phyloP scores from a whole-genome alignment of 306 rosid species.

The Cicer arietinum region DNA sequence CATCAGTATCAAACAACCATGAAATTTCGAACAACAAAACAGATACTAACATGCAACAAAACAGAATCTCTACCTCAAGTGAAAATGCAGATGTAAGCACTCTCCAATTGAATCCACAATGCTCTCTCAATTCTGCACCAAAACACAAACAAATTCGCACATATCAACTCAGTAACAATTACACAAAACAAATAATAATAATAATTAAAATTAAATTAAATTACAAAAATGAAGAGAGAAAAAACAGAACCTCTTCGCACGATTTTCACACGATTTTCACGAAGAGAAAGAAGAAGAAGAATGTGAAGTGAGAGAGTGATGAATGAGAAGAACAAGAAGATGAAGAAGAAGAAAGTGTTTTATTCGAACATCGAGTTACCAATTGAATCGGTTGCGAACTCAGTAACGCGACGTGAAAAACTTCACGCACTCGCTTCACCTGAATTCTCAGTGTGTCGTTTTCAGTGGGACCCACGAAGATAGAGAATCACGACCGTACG shows the following conservation, averaged over 20 bases:
- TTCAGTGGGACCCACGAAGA: no score
- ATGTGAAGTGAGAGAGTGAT: background rate
- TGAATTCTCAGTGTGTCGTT: no score
- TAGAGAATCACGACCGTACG: no score
- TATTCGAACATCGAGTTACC: no score
- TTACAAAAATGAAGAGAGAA: background rate
- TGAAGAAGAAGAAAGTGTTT: no score
- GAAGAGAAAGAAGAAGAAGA: background rate
- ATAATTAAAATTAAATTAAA: background rate
- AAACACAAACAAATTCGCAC: background rate
- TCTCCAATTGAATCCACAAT: background rate
- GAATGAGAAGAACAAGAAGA: no score
- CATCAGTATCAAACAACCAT: background rate
- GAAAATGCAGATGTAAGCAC: conserved; percentile 17
- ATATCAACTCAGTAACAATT: background rate
- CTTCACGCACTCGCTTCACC: no score
- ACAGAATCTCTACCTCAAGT: background rate
- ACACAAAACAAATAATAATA: background rate
- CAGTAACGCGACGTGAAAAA: no score
- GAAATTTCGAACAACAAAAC: background rate
- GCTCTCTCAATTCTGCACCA: conserved; percentile 17
- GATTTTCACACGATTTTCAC: background rate
- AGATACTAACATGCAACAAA: background rate
- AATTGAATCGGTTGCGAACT: no score
- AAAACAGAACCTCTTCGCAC: background rate